Conservation (phyloP, 225 moss, liverwort and hornwort species). For the Neckera pumila region DNA sequence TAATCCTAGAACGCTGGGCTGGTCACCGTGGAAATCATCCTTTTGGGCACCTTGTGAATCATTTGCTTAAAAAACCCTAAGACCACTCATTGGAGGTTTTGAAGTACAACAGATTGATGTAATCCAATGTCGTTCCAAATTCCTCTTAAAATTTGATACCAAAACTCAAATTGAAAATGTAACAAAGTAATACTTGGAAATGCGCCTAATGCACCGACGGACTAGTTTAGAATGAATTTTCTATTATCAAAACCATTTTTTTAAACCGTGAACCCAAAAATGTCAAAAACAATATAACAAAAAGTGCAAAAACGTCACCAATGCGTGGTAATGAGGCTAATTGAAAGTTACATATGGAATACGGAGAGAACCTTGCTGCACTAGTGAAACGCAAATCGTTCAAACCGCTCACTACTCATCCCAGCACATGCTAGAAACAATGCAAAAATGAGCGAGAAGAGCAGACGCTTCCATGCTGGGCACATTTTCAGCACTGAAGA, state of each 20-base stretch:
- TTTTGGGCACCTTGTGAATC: background rate
- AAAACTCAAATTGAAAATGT: background rate
- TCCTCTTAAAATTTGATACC: background rate
- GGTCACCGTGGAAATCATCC: background rate
- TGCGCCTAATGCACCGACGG: background rate
- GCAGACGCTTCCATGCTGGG: background rate
- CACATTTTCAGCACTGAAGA: background rate
- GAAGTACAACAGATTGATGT: too few relatives aligned
- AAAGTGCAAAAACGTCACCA: background rate
- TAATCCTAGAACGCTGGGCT: background rate
- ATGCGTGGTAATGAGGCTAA: too few relatives aligned
- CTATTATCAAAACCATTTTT: background rate
- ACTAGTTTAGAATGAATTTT: background rate
- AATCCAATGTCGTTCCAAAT: background rate
- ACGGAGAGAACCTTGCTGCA: background rate
- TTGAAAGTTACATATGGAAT: background rate
- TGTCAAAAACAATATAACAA: background rate
- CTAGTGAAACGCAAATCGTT: background rate
- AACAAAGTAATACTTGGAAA: background rate
- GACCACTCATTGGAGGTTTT: background rate
- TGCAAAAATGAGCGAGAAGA: background rate
- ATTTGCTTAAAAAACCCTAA: background rate
- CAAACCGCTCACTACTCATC: background rate
- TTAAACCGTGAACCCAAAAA: background rate
- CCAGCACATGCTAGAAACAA: background rate